These are phyloP conservation scores for Tubosaeta sp. DNA, from an alignment of 768 basidiomycete genomes.

Conservation along the genomic window DNA sequence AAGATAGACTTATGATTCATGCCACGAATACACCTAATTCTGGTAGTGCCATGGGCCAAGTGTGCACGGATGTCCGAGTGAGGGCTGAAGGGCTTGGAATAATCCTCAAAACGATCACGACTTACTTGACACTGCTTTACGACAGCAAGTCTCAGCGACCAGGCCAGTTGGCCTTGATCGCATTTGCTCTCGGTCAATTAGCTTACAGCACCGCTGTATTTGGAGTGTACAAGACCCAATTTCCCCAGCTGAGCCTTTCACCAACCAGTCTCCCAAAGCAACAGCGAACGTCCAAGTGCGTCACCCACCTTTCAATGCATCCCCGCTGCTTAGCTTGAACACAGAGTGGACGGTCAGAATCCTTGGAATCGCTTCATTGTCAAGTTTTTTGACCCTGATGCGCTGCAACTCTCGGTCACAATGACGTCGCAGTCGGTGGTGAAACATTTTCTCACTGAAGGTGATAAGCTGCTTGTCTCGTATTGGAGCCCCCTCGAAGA, in stretches of 20 bases:
- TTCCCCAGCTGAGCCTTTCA: constrained; percentile 33
- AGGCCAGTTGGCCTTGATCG: constrained; percentile 59
- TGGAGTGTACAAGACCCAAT: constrained; percentile 47
- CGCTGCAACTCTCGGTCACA: constrained; percentile 64
- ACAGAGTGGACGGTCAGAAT: constrained; percentile 1
- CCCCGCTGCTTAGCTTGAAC: neutral
- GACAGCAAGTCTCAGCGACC: constrained; percentile 33
- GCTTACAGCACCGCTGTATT: constrained; percentile 63
- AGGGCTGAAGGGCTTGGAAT: constrained; percentile 85
- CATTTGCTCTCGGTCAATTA: constrained; percentile 84
- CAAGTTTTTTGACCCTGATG: constrained; percentile 41
- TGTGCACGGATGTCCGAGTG: constrained; percentile 68
- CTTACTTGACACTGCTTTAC: constrained; percentile 61
- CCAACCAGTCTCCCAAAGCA: constrained; percentile 28
- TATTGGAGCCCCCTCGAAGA: constrained; percentile 78
- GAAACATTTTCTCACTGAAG: constrained; percentile 95
- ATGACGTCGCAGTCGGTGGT: constrained; percentile 88
- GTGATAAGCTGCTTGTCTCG: constrained; percentile 87
- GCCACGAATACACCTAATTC: constrained; percentile 16
- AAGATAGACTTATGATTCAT: constrained; percentile 22
- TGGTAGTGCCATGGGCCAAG: constrained; percentile 61
- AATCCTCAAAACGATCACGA: constrained; percentile 63
- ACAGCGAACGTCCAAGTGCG: constrained; percentile 14
- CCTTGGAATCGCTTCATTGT: constrained; percentile 4
- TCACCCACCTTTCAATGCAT: neutral